A percentile compares a stretch with the other conserved stretches of the same genome.
Evolutionary conservation across 2,329 filamentous ascomycete species (phyloP).

Genomic region (Setomelanomma holmii): DNA sequence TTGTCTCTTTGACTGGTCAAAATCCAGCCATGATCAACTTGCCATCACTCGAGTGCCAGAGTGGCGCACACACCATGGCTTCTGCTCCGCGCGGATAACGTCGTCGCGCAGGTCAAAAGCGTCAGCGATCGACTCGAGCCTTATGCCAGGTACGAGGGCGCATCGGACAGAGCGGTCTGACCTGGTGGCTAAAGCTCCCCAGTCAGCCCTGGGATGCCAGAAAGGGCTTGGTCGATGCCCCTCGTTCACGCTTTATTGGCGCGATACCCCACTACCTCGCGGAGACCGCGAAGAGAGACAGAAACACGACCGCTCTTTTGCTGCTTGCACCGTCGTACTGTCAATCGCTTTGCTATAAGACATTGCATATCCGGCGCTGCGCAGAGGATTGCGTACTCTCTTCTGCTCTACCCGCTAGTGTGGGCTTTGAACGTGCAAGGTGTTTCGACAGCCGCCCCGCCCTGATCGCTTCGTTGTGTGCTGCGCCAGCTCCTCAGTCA

Average conservation of each 20-base stretch:
- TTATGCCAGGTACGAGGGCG: constrained; percentile 8
- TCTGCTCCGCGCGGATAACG: too few species aligned
- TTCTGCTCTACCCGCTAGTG: constrained; percentile 12
- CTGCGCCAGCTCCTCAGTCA: constrained; percentile 18
- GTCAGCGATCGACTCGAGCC: constrained; percentile 7
- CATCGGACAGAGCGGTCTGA: constrained; percentile 26
- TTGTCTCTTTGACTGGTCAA: too few species aligned
- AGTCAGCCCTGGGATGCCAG: constrained; percentile 4
- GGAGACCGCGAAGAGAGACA: constrained; percentile 22
- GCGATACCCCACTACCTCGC: constrained; percentile 19
- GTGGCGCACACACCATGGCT: too few species aligned
- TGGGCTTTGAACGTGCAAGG: constrained; percentile 19
- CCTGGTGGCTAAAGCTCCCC: constrained; percentile 7
- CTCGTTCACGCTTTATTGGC: constrained; percentile 18
- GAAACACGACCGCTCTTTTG: constrained; percentile 26
- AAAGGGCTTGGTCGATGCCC: constrained; percentile 2
- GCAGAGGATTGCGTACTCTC: neutral
- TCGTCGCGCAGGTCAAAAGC: neutral
- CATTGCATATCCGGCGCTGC: constrained; percentile 11
- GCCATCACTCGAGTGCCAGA: too few species aligned
- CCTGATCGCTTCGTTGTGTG: constrained; percentile 12
- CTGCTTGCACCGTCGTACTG: constrained; percentile 12
- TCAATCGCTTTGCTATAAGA: constrained; percentile 26
- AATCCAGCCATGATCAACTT: too few species aligned
- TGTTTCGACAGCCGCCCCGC: constrained; percentile 13